Percentiles rank a stretch among this genome's conserved stretches.
Conservation (phyloP, 2,329 filamentous ascomycete species). For the Bipolaris victoriae region DNA sequence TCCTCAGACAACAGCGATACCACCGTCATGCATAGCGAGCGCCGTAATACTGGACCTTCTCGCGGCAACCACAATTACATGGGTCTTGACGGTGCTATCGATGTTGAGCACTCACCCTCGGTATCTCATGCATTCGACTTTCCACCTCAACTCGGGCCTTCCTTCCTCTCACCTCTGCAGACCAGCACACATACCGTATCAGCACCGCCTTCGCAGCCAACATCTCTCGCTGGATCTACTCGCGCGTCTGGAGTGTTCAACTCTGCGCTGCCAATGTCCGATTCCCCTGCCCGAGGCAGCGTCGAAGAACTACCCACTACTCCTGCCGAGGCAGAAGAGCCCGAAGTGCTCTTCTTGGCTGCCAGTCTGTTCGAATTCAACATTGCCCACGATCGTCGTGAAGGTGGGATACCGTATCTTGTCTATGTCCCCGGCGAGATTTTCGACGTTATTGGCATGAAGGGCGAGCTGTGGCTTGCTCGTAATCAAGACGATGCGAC, state of each 20-base stretch:
- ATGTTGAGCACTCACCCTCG: conserved; percentile 27
- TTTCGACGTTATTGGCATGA: conserved; percentile 81
- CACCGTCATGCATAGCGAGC: conserved; percentile 32
- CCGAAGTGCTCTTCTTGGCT: conserved; percentile 84
- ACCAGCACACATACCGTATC: conserved; percentile 26
- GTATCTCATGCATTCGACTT: conserved; percentile 30
- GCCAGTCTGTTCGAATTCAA: conserved; percentile 97
- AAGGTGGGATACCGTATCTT: conserved; percentile 94
- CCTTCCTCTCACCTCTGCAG: conserved; percentile 35
- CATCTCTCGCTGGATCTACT: conserved; percentile 37
- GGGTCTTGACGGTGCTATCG: conserved; percentile 39
- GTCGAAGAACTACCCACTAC: conserved; percentile 34
- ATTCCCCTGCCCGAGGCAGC: conserved; percentile 51
- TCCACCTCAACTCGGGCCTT: conserved; percentile 36
- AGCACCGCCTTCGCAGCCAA: conserved; percentile 26
- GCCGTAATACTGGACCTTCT: conserved; percentile 31
- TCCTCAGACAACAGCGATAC: conserved; percentile 38
- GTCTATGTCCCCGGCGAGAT: conserved; percentile 91
- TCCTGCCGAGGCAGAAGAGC: conserved; percentile 60
- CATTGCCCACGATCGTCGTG: conserved; percentile 87
- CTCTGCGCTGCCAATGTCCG: conserved; percentile 81
- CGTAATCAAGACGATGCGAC: conserved; percentile 91
- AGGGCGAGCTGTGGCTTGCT: conserved; percentile 96
- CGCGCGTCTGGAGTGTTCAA: conserved; percentile 82
- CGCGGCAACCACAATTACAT: conserved; percentile 30